Evolutionary conservation across 805 yeast genomes (phyloP), one percentile per base, ranked within the genome.

Genomic region (Grigorovia yakushimaensis): DNA sequence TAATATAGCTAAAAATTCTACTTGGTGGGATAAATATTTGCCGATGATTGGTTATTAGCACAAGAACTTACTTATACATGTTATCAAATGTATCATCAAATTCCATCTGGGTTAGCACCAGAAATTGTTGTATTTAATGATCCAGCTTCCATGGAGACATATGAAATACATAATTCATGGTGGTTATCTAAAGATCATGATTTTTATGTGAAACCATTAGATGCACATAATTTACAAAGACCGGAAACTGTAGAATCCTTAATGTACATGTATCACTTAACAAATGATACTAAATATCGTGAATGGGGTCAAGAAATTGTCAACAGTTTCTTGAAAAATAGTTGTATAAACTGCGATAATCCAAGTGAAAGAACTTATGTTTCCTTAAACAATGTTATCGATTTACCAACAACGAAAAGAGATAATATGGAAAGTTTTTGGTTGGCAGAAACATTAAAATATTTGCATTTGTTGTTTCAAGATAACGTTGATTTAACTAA

Each of bases 171-270:
- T 42, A 18, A 36, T 9, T 19, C 41, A n/a, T 61, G 61, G 57
- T 64, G 66, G 65, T 64, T 60, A 10, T 59, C 69, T 1, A 55
- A 65, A 4, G 50, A 62, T 1, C 61, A 65, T 5, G 96, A 86
- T 61, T 84, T 87, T 63, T 62, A 54, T 49, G 81, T 87, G 57
- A 84, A 84, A 61, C 81, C 79, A 7, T 62, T 67, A 15, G 97
- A 89, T 63, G 75, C 73, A 45, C 96, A 89, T 64, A 88, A 88
- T 64, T 69, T 89, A 51, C 97, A 88, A 68, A 74, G 96, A 54
- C 96, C 96, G 1, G 97, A 89, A 64, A 87, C 96, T 2, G 95
- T 88, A 1, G 97, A 89, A 66, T 82, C 94, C 1, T 70, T 89
- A 40, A 89, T 82, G 71, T 76, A 84, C 54, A 68, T 89, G 52